phyloP scores from a whole-genome alignment of 495 filamentous ascomycete genomes.

The Bryoglossum gracile region DNA sequence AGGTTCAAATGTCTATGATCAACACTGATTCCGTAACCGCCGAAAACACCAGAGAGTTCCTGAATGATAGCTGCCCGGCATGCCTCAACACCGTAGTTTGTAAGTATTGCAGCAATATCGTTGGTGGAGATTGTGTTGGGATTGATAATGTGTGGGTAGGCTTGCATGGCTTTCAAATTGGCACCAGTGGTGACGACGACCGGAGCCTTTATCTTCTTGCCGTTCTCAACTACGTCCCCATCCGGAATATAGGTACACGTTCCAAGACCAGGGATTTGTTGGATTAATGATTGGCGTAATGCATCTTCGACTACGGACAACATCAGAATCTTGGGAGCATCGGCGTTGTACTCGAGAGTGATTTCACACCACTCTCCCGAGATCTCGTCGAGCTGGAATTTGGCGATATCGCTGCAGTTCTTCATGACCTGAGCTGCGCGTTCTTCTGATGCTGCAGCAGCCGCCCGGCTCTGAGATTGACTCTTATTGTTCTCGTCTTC shows the following conservation, averaged over 20 bases:
- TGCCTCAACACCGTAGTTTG: conserved; percentile 88
- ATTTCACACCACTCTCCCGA: conserved; percentile 70
- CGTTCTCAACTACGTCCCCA: conserved; percentile 51
- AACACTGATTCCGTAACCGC: conserved; percentile 85
- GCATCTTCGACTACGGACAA: conserved; percentile 79
- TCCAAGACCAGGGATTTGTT: conserved; percentile 70
- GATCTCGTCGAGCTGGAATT: conserved; percentile 73
- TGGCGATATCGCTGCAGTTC: conserved; percentile 54
- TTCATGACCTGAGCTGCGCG: conserved; percentile 62
- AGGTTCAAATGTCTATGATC: conserved; percentile 90
- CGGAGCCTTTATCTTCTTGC: conserved; percentile 40
- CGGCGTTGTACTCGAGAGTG: conserved; percentile 72
- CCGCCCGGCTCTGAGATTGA: conserved; percentile 18
- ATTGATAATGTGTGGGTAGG: conserved; percentile 78
- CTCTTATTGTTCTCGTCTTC: conserved; percentile 33
- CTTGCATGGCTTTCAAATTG: conserved; percentile 85
- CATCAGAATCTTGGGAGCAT: conserved; percentile 86
- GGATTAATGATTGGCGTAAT: conserved; percentile 69
- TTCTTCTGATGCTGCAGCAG: conserved; percentile 31
- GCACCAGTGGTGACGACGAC: conserved; percentile 75
- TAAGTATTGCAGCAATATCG: conserved; percentile 77
- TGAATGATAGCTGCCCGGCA: conserved; percentile 76
- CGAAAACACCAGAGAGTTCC: conserved; percentile 84
- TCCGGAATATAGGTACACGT: conserved; percentile 61
- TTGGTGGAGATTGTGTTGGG: conserved; percentile 85